Base-by-base conservation (phyloP, 1,139 yeast genomes). In the Torulaspora globosa region DNA sequence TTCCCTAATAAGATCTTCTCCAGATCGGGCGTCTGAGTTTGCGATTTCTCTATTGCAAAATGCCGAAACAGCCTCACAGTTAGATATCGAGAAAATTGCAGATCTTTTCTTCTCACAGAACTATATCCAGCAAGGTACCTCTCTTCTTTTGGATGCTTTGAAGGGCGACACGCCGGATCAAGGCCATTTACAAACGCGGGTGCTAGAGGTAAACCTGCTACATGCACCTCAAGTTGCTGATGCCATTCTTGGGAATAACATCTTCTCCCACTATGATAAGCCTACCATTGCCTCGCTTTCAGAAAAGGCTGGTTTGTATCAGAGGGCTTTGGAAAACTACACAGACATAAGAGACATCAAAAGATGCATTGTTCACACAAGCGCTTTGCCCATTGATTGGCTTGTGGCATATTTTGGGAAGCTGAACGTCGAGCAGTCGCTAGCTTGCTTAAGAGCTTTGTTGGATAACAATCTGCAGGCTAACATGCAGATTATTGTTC, bases 211-310 rank as follows among this genome's bases (percentile, higher is more conserved):
- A 57, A 94, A 94, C 68, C 75, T 94, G 66, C 70, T 87, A 66
- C 95, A 90, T 65, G 98, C 98, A 9, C 99, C 99, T 42, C 98
- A 94, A 75, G 98, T 94, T 47, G 99, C 98, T 36, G 98, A 94
- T 70, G 99, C 99, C 15, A 94, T 92, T 56, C 77, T 92, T 63
- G 97, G 97, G 50, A 92, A 92, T 69, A 83, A 84, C 52, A 90
- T 92, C 89, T 94, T 94, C 71, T 82, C 92, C 55, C 97, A 90
- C 65, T 92, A 88, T 68, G 98, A 92, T 69, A 86, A 88, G 60
- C 90, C 95, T 58, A 82, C 94, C 36, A 83, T 92, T 65, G 98
- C 97, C 27, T 79, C 83, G 53, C 76, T 94, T 55, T 82, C 96
- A 70, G 99, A 92, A 70, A 88, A 88, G 70, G 90, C 96, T 14